A percentile compares a stretch with the other conserved stretches of the same genome.
phyloP scores from a whole-genome alignment of 129 eudicot genomes.

The Pulicaria dysenterica region DNA sequence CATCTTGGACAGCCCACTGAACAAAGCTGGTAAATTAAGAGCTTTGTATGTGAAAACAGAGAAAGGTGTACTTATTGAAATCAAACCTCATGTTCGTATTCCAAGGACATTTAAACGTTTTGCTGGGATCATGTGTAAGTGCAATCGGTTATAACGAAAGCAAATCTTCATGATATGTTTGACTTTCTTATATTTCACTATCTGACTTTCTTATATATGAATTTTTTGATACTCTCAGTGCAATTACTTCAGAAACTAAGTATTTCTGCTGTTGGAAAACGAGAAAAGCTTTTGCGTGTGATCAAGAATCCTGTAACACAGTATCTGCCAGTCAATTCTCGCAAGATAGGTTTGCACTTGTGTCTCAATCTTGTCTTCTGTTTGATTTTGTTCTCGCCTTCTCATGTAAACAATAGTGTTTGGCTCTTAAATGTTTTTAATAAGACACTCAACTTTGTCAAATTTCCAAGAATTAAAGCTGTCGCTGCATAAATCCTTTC shows the following conservation, averaged over 20 bases:
- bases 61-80: constrained; percentile 83
- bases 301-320: constrained; percentile 94
- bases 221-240: constrained; percentile 53
- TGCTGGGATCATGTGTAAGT: constrained; percentile 94
- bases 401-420: background rate
- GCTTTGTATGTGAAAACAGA: constrained; percentile 92
- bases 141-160: background rate
- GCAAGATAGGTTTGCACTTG: constrained; percentile 65
- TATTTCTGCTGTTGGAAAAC: constrained; percentile 79
- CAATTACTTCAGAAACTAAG: constrained; percentile 88
- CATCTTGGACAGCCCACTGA: constrained; percentile 86
- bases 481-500: too few species aligned
- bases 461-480: too few species aligned
- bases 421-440: background rate
- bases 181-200: background rate
- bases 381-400: background rate
- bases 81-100: constrained; percentile 92
- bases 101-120: constrained; percentile 93
- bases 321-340: constrained; percentile 76
- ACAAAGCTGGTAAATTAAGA: constrained; percentile 80
- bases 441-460: too few species aligned
- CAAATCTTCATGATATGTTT: constrained; percentile 2
- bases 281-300: constrained; percentile 83
- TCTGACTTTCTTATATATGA: background rate
- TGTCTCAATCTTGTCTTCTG: background rate